Evolutionary conservation across 73 alveolate species (phyloP).

Genomic region (Paramecium biaurelia): DNA sequence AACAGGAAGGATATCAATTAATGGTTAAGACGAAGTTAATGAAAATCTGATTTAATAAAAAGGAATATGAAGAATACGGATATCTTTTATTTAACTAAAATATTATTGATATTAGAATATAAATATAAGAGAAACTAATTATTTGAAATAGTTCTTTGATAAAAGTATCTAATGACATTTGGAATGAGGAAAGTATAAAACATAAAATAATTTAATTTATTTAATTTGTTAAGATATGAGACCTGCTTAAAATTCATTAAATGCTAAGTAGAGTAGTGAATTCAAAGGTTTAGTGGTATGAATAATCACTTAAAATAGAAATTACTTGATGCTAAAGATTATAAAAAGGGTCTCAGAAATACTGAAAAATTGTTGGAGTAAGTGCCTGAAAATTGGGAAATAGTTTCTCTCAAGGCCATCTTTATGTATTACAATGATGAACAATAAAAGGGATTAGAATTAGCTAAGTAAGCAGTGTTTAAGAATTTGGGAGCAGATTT

Average conservation of each 20-base stretch:
- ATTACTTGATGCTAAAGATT: conserved; percentile 27
- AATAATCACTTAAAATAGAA: not conserved
- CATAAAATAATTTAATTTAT: not conserved
- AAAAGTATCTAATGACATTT: too few species aligned
- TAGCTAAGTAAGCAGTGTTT: conserved; percentile 72
- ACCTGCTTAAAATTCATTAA: not conserved
- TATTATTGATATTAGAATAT: not conserved
- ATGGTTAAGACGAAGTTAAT: not conserved
- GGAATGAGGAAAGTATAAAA: not conserved
- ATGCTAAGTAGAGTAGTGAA: not conserved
- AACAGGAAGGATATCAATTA: not conserved
- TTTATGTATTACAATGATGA: conserved; percentile 63
- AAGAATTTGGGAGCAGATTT: conserved; percentile 76
- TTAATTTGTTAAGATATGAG: conserved; percentile 1
- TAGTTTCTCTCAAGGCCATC: conserved; percentile 69
- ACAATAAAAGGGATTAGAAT: conserved; percentile 64
- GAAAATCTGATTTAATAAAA: not conserved
- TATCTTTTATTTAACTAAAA: too few species aligned
- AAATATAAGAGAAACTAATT: too few species aligned
- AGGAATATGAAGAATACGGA: not conserved
- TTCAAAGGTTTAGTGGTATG: conserved; percentile 28
- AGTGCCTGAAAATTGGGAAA: conserved; percentile 69
- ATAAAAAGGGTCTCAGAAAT: conserved; percentile 54
- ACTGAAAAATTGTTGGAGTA: conserved; percentile 65
- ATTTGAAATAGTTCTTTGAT: too few species aligned